Conservation (phyloP, 306 rosid genomes). For the Clitoria ternatea region DNA sequence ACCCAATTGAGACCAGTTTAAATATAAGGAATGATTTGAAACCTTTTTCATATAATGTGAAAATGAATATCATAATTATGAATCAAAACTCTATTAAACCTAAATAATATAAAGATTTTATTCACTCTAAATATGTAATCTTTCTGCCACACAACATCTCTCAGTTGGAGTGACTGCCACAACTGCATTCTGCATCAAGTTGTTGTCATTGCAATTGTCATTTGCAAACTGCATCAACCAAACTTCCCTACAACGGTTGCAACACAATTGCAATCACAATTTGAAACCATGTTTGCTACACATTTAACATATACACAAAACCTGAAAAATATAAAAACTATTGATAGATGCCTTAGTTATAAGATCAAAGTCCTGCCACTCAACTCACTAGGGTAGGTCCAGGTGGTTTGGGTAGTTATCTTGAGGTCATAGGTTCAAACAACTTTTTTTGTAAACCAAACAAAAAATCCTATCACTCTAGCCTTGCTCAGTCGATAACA, state of each 20-base stretch:
- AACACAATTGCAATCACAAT: not conserved
- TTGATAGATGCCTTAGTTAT: not conserved
- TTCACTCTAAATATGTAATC: not conserved
- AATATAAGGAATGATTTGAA: not conserved
- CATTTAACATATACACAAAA: not conserved
- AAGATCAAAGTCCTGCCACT: too few species aligned
- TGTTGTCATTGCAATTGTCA: too few species aligned
- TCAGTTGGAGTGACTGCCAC: not conserved
- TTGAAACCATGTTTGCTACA: not conserved
- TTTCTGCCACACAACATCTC: not conserved
- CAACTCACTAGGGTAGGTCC: too few species aligned
- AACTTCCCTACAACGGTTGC: not conserved
- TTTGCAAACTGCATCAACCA: not conserved
- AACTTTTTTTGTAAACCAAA: too few species aligned
- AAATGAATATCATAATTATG: not conserved
- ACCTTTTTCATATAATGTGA: not conserved
- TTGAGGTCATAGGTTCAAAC: too few species aligned
- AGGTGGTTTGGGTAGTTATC: too few species aligned
- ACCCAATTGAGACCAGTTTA: not conserved
- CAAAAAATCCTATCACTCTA: conserved; percentile 14
- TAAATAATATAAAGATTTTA: not conserved
- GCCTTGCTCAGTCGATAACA: conserved; percentile 30
- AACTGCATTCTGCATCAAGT: not conserved
- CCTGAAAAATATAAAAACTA: too few species aligned
- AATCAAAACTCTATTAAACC: not conserved